Conservation (phyloP, 1,284 basidiomycete genomes). For the Rhodotorula sp. region DNA sequence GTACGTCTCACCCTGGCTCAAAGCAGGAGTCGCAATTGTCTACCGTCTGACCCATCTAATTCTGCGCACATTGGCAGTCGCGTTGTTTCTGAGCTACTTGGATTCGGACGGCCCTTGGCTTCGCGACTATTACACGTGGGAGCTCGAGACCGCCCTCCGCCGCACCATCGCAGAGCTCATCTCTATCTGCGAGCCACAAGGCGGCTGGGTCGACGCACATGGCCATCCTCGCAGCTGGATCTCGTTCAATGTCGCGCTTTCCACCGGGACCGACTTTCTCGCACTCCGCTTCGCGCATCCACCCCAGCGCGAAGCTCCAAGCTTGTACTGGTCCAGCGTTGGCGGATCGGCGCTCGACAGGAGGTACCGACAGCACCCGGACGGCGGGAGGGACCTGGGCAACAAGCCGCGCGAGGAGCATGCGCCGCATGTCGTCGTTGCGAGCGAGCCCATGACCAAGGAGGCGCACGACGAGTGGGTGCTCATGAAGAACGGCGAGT, state of each 20-base stretch:
- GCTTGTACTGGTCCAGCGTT: conserved; percentile 13
- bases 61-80: not conserved
- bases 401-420: not conserved
- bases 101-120: conserved; percentile 1
- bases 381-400: conserved; percentile 3
- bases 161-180: not conserved
- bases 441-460: conserved; percentile 25
- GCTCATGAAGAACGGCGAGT: not conserved
- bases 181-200: not conserved
- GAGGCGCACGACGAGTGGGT: conserved; percentile 5
- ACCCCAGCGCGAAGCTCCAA: conserved; percentile 11
- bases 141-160: not conserved
- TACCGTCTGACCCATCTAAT: not conserved
- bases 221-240: not conserved
- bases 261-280: conserved; percentile 8
- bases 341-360: conserved; percentile 10
- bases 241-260: conserved; percentile 15
- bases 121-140: not conserved
- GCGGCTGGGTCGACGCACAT: not conserved
- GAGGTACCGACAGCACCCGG: conserved; percentile 15
- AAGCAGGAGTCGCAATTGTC: too few relatives aligned
- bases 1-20: not conserved
- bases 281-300: conserved; percentile 19
- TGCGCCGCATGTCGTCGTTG: conserved; percentile 23
- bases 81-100: conserved; percentile 21